phyloP scores from a whole-genome alignment of 495 filamentous ascomycete species.

The Aspergillus indologenus region DNA sequence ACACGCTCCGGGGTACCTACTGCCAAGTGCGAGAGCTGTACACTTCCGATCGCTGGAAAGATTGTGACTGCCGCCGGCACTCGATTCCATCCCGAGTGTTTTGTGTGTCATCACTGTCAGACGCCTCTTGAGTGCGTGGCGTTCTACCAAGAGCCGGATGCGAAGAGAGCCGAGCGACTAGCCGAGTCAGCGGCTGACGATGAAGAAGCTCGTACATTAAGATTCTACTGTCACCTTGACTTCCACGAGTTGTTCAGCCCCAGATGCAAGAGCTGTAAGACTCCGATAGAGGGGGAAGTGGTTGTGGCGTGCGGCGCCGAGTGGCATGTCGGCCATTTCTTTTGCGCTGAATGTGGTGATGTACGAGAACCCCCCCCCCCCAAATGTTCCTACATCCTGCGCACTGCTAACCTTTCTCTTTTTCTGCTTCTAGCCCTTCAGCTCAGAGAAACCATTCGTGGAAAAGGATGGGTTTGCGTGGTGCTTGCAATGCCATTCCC shows the following conservation, averaged over 20 bases:
- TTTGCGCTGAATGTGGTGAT: conserved; percentile 98
- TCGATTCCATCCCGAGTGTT: conserved; percentile 95
- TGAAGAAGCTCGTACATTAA: conserved; percentile 58
- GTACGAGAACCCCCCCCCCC: conserved; percentile 29
- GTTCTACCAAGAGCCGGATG: conserved; percentile 87
- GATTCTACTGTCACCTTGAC: conserved; percentile 97
- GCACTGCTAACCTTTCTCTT: conserved; percentile 8
- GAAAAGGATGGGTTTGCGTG: conserved; percentile 99
- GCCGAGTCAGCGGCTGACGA: conserved; percentile 53
- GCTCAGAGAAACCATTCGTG: conserved; percentile 77
- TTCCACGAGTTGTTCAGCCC: conserved; percentile 95
- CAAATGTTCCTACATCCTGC: neutral
- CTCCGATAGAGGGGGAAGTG: conserved; percentile 96
- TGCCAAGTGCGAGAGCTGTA: conserved; percentile 80
- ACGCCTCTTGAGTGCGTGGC: conserved; percentile 90
- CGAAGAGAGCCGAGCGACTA: conserved; percentile 64
- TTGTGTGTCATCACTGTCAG: conserved; percentile 83
- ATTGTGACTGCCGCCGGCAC: conserved; percentile 75
- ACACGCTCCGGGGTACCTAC: conserved; percentile 60
- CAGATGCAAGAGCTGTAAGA: conserved; percentile 93
- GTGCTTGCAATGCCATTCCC: conserved; percentile 92
- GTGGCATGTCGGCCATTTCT: conserved; percentile 98
- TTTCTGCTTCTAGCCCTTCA: conserved; percentile 62
- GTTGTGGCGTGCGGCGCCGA: conserved; percentile 88
- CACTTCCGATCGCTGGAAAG: conserved; percentile 79